These are phyloP conservation scores for Cercospora zeae-maydis DNA, from an alignment of 2,329 filamentous ascomycete species.

Conservation along the genomic window DNA sequence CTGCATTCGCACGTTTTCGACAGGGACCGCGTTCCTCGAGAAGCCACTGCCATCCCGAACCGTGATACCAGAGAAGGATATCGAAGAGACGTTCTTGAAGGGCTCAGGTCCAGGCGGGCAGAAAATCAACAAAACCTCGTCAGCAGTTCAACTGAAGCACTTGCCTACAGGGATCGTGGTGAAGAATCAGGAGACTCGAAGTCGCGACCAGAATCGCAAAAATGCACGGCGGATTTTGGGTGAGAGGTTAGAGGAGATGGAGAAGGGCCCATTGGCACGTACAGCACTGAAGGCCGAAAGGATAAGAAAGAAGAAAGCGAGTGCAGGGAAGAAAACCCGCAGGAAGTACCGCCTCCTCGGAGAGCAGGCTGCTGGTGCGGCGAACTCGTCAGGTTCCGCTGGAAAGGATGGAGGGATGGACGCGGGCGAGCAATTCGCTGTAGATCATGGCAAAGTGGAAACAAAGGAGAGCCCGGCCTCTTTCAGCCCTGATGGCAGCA, in stretches of 20 bases:
- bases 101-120: conserved; percentile 91
- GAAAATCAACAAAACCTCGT: conserved; percentile 98
- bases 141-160: conserved; percentile 89
- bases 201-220: conserved; percentile 79
- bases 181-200: conserved; percentile 89
- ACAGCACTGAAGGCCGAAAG: conserved; percentile 60
- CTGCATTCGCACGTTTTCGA: conserved; percentile 25
- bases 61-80: conserved; percentile 70
- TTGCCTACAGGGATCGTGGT: conserved; percentile 86
- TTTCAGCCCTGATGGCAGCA: background rate
- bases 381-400: background rate
- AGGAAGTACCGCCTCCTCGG: conserved; percentile 70
- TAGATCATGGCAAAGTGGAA: background rate
- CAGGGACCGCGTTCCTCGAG: conserved; percentile 22
- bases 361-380: conserved; percentile 43
- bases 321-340: conserved; percentile 74
- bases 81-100: conserved; percentile 82
- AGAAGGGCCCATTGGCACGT: conserved; percentile 68
- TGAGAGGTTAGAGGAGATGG: conserved; percentile 68
- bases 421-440: background rate
- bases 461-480: background rate
- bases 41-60: conserved; percentile 74
- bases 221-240: conserved; percentile 75
- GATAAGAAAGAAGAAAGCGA: conserved; percentile 67
- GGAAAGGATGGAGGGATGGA: background rate